These are phyloP conservation scores for Fusarium compactum DNA, from an alignment of 2,329 filamentous ascomycete genomes.

Conservation along the genomic window DNA sequence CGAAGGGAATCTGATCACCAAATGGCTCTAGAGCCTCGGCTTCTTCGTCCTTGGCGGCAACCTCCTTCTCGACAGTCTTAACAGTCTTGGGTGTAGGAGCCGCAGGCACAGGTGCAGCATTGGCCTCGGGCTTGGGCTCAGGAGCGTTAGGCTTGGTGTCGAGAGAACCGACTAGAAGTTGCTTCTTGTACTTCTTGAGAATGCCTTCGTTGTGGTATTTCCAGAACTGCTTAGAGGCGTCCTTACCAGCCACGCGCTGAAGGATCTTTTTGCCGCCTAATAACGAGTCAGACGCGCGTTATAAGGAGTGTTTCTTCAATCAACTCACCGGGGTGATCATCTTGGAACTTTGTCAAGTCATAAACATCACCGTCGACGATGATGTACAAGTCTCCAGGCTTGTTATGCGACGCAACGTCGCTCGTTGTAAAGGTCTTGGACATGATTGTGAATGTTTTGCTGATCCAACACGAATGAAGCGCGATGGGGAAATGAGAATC, in stretches of 20 bases:
- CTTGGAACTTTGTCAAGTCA: constrained; percentile 89
- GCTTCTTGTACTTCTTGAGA: constrained; percentile 84
- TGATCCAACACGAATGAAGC: not conserved
- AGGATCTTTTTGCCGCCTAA: constrained; percentile 74
- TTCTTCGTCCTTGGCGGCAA: constrained; percentile 60
- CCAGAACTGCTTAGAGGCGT: constrained; percentile 76
- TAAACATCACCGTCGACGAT: constrained; percentile 96
- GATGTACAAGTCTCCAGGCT: constrained; percentile 86
- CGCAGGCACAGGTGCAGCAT: constrained; percentile 52
- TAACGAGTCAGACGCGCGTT: constrained; percentile 25
- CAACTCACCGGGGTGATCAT: constrained; percentile 80
- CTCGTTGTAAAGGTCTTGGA: constrained; percentile 84
- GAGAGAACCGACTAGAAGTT: constrained; percentile 86
- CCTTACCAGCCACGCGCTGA: constrained; percentile 72
- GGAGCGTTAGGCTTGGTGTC: constrained; percentile 87
- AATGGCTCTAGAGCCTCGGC: constrained; percentile 84
- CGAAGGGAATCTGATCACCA: constrained; percentile 89
- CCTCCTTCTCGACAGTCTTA: constrained; percentile 60
- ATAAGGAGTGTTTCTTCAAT: not conserved
- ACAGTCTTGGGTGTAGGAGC: constrained; percentile 53
- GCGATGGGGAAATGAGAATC: constrained; percentile 9
- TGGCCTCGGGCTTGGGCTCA: constrained; percentile 82
- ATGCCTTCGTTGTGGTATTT: constrained; percentile 87
- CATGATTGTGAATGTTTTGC: constrained; percentile 67
- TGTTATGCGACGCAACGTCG: constrained; percentile 94